A percentile compares a stretch with the other conserved stretches of the same genome.
phyloP scores from a whole-genome alignment of 805 yeast genomes.

The Pichia exigua region DNA sequence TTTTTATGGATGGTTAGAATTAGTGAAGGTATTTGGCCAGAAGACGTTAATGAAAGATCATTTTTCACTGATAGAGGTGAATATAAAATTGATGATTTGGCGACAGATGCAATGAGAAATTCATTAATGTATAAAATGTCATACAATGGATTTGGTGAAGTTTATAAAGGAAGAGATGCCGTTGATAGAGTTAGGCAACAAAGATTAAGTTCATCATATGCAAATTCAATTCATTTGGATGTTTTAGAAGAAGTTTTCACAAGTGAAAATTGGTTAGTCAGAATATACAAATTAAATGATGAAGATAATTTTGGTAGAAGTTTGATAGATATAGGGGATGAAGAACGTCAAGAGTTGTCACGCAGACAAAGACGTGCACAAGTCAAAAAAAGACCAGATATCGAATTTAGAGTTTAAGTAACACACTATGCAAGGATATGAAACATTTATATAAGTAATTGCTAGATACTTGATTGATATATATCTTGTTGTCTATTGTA shows the following conservation, averaged over 20 bases:
- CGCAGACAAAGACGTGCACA: conserved; percentile 23
- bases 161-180: conserved; percentile 55
- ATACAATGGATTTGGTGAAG: conserved; percentile 74
- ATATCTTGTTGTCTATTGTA: too few relatives aligned
- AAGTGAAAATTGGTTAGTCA: conserved; percentile 91
- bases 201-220: conserved; percentile 27
- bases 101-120: conserved; percentile 78
- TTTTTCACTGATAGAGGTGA: conserved; percentile 83
- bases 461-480: too few relatives aligned
- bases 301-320: conserved; percentile 82
- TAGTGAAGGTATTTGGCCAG: conserved; percentile 99
- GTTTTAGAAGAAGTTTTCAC: conserved; percentile 92
- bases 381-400: conserved; percentile 23
- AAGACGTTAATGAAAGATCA: conserved; percentile 81
- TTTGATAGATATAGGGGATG: conserved; percentile 46
- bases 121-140: conserved; percentile 93
- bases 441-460: background rate
- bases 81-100: conserved; percentile 75
- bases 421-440: background rate
- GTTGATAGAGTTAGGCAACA: conserved; percentile 87
- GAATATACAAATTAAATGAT: conserved; percentile 88
- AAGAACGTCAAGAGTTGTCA: conserved; percentile 31
- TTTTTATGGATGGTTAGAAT: conserved; percentile 98
- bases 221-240: conserved; percentile 48
- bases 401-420: conserved; percentile 18